These are phyloP conservation scores for Pholiota adiposa DNA, from an alignment of 1,284 basidiomycete species.

Conservation along the genomic window DNA sequence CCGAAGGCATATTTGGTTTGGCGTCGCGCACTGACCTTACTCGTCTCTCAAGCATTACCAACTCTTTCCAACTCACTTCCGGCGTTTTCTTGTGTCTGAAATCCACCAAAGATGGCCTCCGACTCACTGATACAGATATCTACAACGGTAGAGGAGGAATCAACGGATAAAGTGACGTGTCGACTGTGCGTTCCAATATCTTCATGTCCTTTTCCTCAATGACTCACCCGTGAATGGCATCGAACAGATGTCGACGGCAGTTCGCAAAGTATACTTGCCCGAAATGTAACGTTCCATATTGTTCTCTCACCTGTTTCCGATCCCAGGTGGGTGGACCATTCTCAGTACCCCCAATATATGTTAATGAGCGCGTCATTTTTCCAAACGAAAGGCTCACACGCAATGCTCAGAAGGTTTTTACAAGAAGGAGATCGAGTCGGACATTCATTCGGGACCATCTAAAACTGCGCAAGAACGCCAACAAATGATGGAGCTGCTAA, in stretches of 20 bases:
- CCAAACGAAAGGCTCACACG: constrained; percentile 53
- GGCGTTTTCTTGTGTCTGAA: neutral
- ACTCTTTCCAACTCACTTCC: neutral
- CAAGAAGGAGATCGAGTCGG: constrained; percentile 66
- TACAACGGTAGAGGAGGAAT: constrained; percentile 14
- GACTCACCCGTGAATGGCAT: neutral
- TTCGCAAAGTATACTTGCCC: constrained; percentile 82
- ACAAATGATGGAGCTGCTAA: constrained; percentile 71
- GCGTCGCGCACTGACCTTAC: neutral
- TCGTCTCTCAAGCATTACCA: neutral
- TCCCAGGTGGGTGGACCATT: constrained; percentile 55
- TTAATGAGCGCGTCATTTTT: neutral
- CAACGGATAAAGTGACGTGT: constrained; percentile 34
- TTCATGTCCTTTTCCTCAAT: neutral
- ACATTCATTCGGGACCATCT: constrained; percentile 58
- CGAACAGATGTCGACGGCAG: constrained; percentile 70
- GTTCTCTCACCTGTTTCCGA: constrained; percentile 78
- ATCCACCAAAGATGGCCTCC: constrained; percentile 4
- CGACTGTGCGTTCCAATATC: constrained; percentile 30
- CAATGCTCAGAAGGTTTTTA: constrained; percentile 81
- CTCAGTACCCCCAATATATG: neutral
- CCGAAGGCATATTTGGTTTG: neutral
- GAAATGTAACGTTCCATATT: constrained; percentile 79
- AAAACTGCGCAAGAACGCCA: constrained; percentile 57
- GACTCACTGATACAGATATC: constrained; percentile 11